Base-by-base conservation (phyloP, 306 rosid species). In the Rubus idaeus region DNA sequence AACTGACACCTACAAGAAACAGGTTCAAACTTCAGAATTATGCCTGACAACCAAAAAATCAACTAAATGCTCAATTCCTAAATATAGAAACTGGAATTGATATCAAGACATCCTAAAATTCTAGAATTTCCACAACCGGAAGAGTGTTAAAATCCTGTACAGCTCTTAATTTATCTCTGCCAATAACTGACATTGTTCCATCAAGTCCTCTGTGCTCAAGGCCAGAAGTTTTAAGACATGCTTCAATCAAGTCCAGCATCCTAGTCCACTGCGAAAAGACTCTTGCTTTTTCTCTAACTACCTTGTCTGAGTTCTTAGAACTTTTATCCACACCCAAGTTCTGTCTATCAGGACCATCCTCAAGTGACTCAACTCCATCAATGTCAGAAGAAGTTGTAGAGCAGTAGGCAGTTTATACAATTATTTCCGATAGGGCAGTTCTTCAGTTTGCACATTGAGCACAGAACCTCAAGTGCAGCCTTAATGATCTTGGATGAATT, bases 251-350 rank as follows among this genome's bases (percentile, higher is more conserved):
- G 83, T 96, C 97, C 72, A 96, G 79, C 99, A 96, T 96, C 82
- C 98, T 86, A 0, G 99, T 93, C 99, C 99, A 96, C 89, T 96
- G 99, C 60, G 99, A 96, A 87, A 96, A 96, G 77, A 96, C 99
- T 81, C 93, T 93, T 4, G 99, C 99, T 82, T 96, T 96, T 87
- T 90, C 91, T 71, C 91, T 86, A 20, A 70, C 83, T 44, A 56
- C 80, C 83, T 82, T 80, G 52, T 73, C 57, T 39, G 26, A 23
- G 26, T 80, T 82, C 49, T 70, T 74, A 51, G 87, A 77, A 79
- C 89, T 75, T 68, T 74, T 63, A 62, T 74, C 81, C 53, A 56
- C 58, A 14, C 77, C 88, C 71, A 79, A 45, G 37, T 79, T 83
- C 80, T 76, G 87, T 67, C 73, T 74, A 52, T 77, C 85, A 8